Base-by-base conservation (phyloP, 805 yeast genomes). In the Candida hungchunana region DNA sequence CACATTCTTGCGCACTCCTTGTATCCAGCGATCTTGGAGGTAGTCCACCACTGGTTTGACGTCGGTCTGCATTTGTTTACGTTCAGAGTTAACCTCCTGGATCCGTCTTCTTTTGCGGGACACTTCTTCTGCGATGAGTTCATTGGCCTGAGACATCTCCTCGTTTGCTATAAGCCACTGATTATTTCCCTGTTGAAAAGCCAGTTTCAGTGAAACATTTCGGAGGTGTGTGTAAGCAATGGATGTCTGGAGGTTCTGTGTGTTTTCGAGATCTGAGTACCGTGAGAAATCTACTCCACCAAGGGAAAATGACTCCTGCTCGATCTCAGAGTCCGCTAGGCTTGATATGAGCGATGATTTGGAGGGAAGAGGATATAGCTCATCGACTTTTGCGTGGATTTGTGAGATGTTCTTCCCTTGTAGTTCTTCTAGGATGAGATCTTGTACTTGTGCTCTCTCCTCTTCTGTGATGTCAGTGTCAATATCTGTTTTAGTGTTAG, bases 1-100 rank as follows among this genome's bases (percentile, higher is more conserved):
- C 19, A 67, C 56, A 28, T 47, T 49, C 19, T 43, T 45, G 13
- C 39, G 35, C 2, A 51, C 22, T n/a, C 48, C 31, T n/a, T 71
- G 73, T 29, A 57, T 60, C 82, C 83, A 76, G 46, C 73, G 59
- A 8, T 63, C 59, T n/a, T 59, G 53, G 36, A 75, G 56, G 39
- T 69, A 70, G 21, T 64, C 66, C 36, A 68, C 51, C 18, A 66
- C 62, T 0, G 77, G 74, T 43, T 62, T 59, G 34, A 61, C 67
- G 13, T 68, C 64, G 5, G 47, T 20, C 53, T 77, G 79, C 31
- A 65, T 49, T 21, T 51, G 53, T 43, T 69, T 64, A 17, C 86
- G 55, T 17, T 57, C 58, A 10, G 34, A 42, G 30, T 69, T 64
- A 12, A 75, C 37, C 5, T 67, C 73, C 6, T 70, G 71, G 7